Conservation (phyloP, 495 filamentous ascomycete species). For the Podospora fimiseda region DNA sequence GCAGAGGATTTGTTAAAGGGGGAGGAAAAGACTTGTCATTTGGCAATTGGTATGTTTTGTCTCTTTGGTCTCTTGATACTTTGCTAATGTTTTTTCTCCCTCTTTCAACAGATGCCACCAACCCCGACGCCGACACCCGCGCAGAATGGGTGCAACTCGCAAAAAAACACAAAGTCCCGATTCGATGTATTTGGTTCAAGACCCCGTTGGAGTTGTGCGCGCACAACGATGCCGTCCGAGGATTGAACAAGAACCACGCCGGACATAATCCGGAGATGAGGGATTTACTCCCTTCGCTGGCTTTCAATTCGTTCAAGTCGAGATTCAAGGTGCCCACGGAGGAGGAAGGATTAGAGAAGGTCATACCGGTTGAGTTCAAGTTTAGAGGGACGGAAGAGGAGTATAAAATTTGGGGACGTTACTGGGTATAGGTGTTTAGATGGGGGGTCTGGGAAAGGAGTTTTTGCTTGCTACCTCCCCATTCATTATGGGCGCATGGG, state of each 20-base stretch:
- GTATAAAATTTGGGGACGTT: conserved; percentile 61
- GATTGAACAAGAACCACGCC: conserved; percentile 54
- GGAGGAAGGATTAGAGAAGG: conserved; percentile 78
- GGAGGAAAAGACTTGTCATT: conserved; percentile 57
- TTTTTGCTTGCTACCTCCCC: not conserved
- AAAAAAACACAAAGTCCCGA: conserved; percentile 59
- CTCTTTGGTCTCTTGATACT: not conserved
- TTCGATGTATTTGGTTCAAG: conserved; percentile 83
- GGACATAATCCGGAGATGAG: conserved; percentile 80
- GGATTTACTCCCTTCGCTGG: conserved; percentile 64
- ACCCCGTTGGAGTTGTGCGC: conserved; percentile 65
- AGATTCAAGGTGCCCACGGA: conserved; percentile 65
- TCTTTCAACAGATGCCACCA: conserved; percentile 72
- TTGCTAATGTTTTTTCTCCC: not conserved
- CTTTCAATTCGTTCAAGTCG: conserved; percentile 66
- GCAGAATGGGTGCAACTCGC: conserved; percentile 70
- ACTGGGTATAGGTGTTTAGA: conserved; percentile 53
- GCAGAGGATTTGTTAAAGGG: conserved; percentile 57
- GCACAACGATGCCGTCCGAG: conserved; percentile 84
- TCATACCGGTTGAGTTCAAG: conserved; percentile 60
- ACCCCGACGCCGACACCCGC: conserved; percentile 70
- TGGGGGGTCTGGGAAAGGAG: not conserved
- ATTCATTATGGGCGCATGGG: not conserved
- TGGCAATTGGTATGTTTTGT: conserved; percentile 46
- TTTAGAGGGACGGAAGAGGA: conserved; percentile 44